These are phyloP conservation scores for Chondrostereum purpureum DNA, from an alignment of 1,284 basidiomycete species.

Conservation along the genomic window DNA sequence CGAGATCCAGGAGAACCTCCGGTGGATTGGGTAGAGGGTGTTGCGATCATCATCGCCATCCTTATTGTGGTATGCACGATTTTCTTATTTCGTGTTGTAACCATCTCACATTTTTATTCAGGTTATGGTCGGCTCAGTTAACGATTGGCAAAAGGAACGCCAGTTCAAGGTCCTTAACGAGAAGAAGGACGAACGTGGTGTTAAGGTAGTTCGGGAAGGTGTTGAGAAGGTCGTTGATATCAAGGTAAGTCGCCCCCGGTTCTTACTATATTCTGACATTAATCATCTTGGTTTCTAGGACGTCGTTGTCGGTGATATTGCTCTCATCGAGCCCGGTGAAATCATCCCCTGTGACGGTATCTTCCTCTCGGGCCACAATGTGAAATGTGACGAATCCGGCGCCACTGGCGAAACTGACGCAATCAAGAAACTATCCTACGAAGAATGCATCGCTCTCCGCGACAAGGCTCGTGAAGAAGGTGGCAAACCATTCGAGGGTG, in stretches of 20 bases:
- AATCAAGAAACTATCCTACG: slow-evolving; percentile 83
- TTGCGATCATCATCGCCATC: slow-evolving; percentile 91
- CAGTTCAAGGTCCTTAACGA: slow-evolving; percentile 92
- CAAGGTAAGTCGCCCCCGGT: slow-evolving; percentile 38
- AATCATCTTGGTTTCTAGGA: slow-evolving; percentile 42
- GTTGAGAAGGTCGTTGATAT: slow-evolving; percentile 77
- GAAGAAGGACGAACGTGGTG: slow-evolving; percentile 90
- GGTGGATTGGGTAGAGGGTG: slow-evolving; percentile 97
- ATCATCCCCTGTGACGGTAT: slow-evolving; percentile 94
- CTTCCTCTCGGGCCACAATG: slow-evolving; percentile 88
- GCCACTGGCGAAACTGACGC: slow-evolving; percentile 96
- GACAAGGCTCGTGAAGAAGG: slow-evolving; percentile 21
- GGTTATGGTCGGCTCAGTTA: slow-evolving; percentile 83
- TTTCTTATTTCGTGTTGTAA: background rate
- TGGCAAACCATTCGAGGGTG: slow-evolving; percentile 26
- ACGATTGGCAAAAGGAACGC: slow-evolving; percentile 96
- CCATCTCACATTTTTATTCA: slow-evolving; percentile 18
- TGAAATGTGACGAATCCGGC: slow-evolving; percentile 94
- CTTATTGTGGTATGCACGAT: slow-evolving; percentile 62
- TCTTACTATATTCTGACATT: background rate
- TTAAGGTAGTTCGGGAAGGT: slow-evolving; percentile 88
- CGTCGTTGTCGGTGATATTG: slow-evolving; percentile 91
- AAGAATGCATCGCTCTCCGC: slow-evolving; percentile 57
- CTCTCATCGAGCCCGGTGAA: slow-evolving; percentile 91
- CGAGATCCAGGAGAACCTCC: slow-evolving; percentile 53